Evolutionary conservation across 2,329 filamentous ascomycete species (phyloP), one percentile per base, ranked within the genome.

Genomic region (Magnaporthiopsis incrustans): DNA sequence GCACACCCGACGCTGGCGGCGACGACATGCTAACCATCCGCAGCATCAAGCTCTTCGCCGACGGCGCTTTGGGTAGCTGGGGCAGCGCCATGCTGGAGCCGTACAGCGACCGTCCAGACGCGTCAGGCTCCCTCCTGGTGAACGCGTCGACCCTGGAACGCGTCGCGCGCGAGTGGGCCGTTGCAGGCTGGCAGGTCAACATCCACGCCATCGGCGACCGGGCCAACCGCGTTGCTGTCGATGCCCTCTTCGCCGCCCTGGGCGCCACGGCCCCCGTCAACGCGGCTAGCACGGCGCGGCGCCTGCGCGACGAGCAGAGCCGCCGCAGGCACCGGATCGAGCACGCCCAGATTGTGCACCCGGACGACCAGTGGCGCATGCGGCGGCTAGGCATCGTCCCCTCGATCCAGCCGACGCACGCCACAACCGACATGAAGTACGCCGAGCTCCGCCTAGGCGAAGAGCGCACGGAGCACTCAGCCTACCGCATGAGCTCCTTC

Each of bases 201-300:
- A 88, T 90, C 66, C 88, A 90, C 72, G 88, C 87, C 60, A 90
- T 90, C 65, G 88, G 88, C 11, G 88, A 91, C 72, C 78, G 84
- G 5, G 88, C 88, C 22, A 89, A 89, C 71, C 81, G 87, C 32
- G 77, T 85, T 38, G 85, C 86, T 64, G 75, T 90, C 59, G 82
- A 89, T 68, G 86, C 87, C 11, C 81, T 90, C 62, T 80, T 84
- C 60, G 77, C 78, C 8, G 83, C 85, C 12, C 78, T 89, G 5
- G 26, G 25, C 30, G 62, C 25, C 56, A 53, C 33, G n/a, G 44
- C 35, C 59, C 68, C 76, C n/a, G 71, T 22, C 50, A 57, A 72
- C 27, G 22, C 33, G 10, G 22, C n/a, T 25, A 53, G 26, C 27
- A 53, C 50, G 26, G 38, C 38, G 3, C 38, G 60, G 57, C 66